Evolutionary conservation across 257 asterid genomes (phyloP).

Genomic region (Pogostemon cablin): DNA sequence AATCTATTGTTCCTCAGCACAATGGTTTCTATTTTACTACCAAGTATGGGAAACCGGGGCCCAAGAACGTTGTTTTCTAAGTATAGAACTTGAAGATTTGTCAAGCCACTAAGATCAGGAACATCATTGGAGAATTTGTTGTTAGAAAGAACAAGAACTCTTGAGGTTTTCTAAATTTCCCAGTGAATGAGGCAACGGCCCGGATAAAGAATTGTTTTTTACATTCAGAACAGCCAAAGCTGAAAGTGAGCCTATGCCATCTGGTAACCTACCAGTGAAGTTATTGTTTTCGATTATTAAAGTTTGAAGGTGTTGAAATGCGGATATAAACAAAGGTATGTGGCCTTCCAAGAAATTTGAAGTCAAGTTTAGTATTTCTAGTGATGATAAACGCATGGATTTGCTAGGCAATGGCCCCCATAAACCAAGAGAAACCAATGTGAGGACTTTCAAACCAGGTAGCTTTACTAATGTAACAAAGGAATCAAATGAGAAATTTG

Average conservation of each 20-base stretch:
- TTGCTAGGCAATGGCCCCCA: conserved; percentile 71
- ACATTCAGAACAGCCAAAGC: conserved; percentile 66
- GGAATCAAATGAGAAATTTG: conserved; percentile 71
- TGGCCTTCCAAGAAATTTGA: conserved; percentile 72
- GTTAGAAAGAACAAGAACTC: conserved; percentile 63
- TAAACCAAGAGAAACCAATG: conserved; percentile 76
- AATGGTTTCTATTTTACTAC: conserved; percentile 52
- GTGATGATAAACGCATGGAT: conserved; percentile 51
- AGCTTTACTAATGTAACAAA: conserved; percentile 58
- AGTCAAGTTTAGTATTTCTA: conserved; percentile 79
- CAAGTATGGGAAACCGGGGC: conserved; percentile 62
- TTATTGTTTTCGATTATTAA: conserved; percentile 67
- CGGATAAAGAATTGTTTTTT: conserved; percentile 57
- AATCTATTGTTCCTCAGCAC: conserved; percentile 66
- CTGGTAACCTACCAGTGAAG: conserved; percentile 64
- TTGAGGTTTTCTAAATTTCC: conserved; percentile 54
- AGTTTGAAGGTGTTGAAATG: conserved; percentile 59
- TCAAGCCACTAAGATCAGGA: conserved; percentile 70
- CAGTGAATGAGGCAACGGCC: conserved; percentile 62
- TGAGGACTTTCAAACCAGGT: conserved; percentile 74
- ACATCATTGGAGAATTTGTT: conserved; percentile 75
- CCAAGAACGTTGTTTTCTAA: conserved; percentile 68
- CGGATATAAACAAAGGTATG: conserved; percentile 50
- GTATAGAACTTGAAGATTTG: conserved; percentile 72
- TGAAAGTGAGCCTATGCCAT: conserved; percentile 55